These are phyloP conservation scores for Cicer cuneatum DNA, from an alignment of 306 rosid genomes.

Conservation along the genomic window DNA sequence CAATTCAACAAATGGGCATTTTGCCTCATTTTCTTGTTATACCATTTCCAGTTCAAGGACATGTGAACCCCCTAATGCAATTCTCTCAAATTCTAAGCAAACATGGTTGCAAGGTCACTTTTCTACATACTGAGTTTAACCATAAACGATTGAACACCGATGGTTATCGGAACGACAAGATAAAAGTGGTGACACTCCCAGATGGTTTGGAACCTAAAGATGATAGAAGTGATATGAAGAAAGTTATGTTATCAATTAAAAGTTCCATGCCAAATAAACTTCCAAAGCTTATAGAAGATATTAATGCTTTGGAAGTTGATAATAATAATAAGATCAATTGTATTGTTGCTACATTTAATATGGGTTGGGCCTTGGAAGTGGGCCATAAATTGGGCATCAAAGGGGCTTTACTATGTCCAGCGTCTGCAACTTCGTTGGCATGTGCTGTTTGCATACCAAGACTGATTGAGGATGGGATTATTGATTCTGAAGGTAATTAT, in stretches of 20 bases:
- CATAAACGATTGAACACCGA: constrained; percentile 18
- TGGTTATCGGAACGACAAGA: neutral
- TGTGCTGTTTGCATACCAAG: constrained; percentile 37
- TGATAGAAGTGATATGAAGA: constrained; percentile 39
- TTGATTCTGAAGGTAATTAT: constrained; percentile 41
- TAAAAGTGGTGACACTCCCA: constrained; percentile 48
- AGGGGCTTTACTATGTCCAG: constrained; percentile 51
- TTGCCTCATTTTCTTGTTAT: constrained; percentile 52
- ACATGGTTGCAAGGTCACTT: constrained; percentile 57
- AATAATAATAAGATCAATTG: constrained; percentile 46
- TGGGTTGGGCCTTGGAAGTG: constrained; percentile 57
- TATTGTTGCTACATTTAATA: constrained; percentile 45
- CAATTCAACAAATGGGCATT: too few relatives aligned
- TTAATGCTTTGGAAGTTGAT: constrained; percentile 24
- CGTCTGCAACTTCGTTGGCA: constrained; percentile 52
- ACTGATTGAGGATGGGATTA: constrained; percentile 51
- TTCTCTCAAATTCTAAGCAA: constrained; percentile 44
- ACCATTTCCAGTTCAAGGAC: constrained; percentile 58
- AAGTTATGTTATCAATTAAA: neutral
- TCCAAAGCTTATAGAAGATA: constrained; percentile 50
- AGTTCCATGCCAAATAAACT: constrained; percentile 49
- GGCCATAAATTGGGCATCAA: constrained; percentile 54
- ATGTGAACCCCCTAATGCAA: constrained; percentile 55
- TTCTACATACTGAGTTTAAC: constrained; percentile 46
- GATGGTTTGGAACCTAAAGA: constrained; percentile 53